A percentile compares a stretch with the other conserved stretches of the same genome.
Evolutionary conservation across 169 alveolate genomes (phyloP).

Genomic region (Hepatocystis sp.): DNA sequence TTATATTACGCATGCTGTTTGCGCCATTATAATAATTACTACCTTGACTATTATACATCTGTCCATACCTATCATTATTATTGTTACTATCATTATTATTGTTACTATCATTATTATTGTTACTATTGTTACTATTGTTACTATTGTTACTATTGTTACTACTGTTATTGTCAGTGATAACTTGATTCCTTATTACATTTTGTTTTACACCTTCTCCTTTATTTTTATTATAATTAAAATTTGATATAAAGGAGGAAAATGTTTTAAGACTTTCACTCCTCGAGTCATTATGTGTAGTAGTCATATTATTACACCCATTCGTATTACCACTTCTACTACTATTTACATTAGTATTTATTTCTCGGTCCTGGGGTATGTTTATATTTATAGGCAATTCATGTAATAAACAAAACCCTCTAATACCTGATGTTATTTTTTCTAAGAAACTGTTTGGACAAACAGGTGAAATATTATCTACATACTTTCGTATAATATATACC

Average conservation of each 20-base stretch:
- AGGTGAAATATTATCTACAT: slow-evolving; percentile 67
- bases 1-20: too few species aligned
- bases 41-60: too few species aligned
- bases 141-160: too few species aligned
- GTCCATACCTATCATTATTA: too few species aligned
- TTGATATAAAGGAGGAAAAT: background rate
- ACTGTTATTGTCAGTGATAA: background rate
- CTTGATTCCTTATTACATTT: background rate
- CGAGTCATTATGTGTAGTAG: background rate
- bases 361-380: background rate
- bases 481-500: slow-evolving; percentile 49
- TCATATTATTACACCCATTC: background rate
- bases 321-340: background rate
- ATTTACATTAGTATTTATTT: background rate
- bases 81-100: background rate
- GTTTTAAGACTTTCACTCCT: background rate
- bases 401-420: slow-evolving; percentile 62
- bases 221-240: too few species aligned
- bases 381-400: slow-evolving; percentile 54
- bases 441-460: slow-evolving; percentile 52
- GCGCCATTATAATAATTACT: too few species aligned
- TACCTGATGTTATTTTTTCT: slow-evolving; percentile 55
- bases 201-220: too few species aligned
- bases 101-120: too few species aligned
- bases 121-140: too few species aligned